These are phyloP conservation scores for Vitis hybrid DNA, from an alignment of 177 flowering plant species.

Conservation along the genomic window DNA sequence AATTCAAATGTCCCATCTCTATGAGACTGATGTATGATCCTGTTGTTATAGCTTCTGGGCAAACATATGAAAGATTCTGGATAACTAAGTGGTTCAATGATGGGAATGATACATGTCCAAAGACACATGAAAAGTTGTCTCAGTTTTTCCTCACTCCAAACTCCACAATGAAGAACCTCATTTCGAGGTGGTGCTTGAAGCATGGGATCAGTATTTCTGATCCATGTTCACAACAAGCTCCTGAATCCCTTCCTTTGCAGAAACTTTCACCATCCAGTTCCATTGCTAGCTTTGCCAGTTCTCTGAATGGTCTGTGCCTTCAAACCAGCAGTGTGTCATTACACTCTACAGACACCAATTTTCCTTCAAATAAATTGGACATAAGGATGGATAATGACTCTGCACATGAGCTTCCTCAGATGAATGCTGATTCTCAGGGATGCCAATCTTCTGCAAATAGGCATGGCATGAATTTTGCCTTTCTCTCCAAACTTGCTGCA, in stretches of 20 bases:
- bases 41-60: slow-evolving; percentile 34
- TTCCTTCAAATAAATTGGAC: neutral
- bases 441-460: slow-evolving; percentile 9
- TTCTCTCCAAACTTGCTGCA: slow-evolving; percentile 26
- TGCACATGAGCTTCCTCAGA: neutral
- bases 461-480: slow-evolving; percentile 12
- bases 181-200: slow-evolving; percentile 25
- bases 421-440: slow-evolving; percentile 11
- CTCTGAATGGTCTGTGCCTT: slow-evolving; percentile 1
- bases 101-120: slow-evolving; percentile 34
- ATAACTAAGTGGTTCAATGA: slow-evolving; percentile 37
- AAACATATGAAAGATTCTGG: slow-evolving; percentile 36
- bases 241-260: neutral
- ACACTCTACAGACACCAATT: slow-evolving; percentile 6
- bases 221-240: slow-evolving; percentile 2
- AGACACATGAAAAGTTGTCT: slow-evolving; percentile 19
- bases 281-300: slow-evolving; percentile 15
- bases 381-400: slow-evolving; percentile 3
- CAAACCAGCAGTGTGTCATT: slow-evolving; percentile 19
- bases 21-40: slow-evolving; percentile 36
- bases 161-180: slow-evolving; percentile 22
- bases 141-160: slow-evolving; percentile 31
- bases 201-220: slow-evolving; percentile 13
- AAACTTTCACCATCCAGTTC: slow-evolving; percentile 7
- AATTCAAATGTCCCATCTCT: slow-evolving; percentile 38